Conservation (phyloP, 2,329 filamentous ascomycete genomes). For the Parafenestella ontariensis region DNA sequence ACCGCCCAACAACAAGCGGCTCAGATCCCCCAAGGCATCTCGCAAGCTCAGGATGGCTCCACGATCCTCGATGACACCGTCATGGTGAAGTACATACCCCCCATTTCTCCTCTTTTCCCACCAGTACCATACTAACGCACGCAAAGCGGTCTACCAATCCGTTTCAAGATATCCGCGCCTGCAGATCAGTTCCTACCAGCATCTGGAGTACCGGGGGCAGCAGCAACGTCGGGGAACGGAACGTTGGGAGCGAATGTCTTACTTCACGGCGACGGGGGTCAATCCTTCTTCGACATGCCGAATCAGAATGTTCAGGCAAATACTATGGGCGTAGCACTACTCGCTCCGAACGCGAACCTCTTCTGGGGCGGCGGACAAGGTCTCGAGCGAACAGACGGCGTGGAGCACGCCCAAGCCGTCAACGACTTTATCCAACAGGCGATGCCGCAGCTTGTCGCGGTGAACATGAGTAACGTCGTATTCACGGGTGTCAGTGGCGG, state of each 20-base stretch:
- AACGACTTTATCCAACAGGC: conserved; percentile 59
- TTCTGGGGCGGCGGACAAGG: conserved; percentile 66
- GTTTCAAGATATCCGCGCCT: conserved; percentile 64
- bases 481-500: conserved; percentile 67
- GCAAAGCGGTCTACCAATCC: conserved; percentile 56
- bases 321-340: conserved; percentile 61
- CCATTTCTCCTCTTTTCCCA: not conserved
- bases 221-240: conserved; percentile 42
- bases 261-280: conserved; percentile 66
- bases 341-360: conserved; percentile 61
- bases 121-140: not conserved
- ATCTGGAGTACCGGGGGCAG: conserved; percentile 59
- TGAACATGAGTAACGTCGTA: conserved; percentile 60
- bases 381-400: conserved; percentile 62
- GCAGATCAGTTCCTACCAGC: conserved; percentile 60
- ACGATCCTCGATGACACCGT: conserved; percentile 64
- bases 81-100: conserved; percentile 52
- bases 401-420: conserved; percentile 63
- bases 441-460: conserved; percentile 62
- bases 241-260: conserved; percentile 61
- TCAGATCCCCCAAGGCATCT: conserved; percentile 45
- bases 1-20: conserved; percentile 47
- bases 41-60: conserved; percentile 60
- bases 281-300: conserved; percentile 66
- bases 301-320: conserved; percentile 61